Conservation (phyloP, 2,329 filamentous ascomycete genomes). For the Fusarium sublunatum region DNA sequence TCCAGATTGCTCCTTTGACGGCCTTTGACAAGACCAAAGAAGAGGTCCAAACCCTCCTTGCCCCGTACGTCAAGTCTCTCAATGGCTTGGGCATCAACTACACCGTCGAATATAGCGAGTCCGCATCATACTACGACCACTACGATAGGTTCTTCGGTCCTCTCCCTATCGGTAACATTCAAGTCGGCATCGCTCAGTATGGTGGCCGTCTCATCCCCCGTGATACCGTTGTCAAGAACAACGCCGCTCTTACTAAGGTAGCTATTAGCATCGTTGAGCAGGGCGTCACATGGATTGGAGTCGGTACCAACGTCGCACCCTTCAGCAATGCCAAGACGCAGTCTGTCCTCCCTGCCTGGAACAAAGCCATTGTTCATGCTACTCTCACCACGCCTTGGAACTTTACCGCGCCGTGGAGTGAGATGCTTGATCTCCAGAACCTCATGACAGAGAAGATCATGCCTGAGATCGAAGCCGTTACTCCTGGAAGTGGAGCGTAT, state of each 20-base stretch:
- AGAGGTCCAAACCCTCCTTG: constrained; percentile 57
- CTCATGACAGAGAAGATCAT: constrained; percentile 47
- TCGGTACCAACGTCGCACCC: constrained; percentile 41
- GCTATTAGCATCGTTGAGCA: constrained; percentile 29
- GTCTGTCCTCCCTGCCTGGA: constrained; percentile 56
- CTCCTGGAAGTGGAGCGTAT: constrained; percentile 58
- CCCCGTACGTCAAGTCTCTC: constrained; percentile 33
- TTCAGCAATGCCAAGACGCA: constrained; percentile 46
- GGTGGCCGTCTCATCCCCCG: constrained; percentile 59
- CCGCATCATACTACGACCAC: constrained; percentile 52
- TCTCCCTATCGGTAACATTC: constrained; percentile 52
- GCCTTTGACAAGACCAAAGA: constrained; percentile 58
- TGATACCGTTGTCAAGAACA: constrained; percentile 28
- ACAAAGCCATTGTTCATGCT: constrained; percentile 49
- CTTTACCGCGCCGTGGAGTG: constrained; percentile 43
- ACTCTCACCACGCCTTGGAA: constrained; percentile 46
- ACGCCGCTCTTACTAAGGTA: constrained; percentile 3
- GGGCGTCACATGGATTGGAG: constrained; percentile 47
- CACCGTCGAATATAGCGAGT: constrained; percentile 26
- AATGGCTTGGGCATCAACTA: constrained; percentile 22
- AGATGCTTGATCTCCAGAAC: constrained; percentile 48
- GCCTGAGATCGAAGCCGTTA: constrained; percentile 48
- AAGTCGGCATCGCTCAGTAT: constrained; percentile 45
- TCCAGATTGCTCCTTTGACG: constrained; percentile 54
- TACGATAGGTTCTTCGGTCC: constrained; percentile 57